Base-by-base conservation (phyloP, 495 filamentous ascomycete genomes). In the Cetradonia linearis region DNA sequence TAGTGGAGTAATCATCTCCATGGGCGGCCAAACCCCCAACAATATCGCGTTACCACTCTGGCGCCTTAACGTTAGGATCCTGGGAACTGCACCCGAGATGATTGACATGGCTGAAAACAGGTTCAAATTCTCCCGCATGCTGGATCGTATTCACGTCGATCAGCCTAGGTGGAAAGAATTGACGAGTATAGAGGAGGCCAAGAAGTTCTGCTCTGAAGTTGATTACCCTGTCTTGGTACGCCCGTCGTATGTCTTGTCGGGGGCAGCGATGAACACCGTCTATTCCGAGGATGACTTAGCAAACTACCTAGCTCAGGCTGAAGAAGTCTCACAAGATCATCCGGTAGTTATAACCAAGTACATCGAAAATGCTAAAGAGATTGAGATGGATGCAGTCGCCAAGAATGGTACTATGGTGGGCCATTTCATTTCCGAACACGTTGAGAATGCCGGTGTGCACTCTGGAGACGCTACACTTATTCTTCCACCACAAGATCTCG, bases 291-390 rank as follows among this genome's bases (percentile, higher is more conserved):
- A 88, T 65, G 93, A 97, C 63, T 80, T 98, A 40, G 91, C 89
- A 66, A 87, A 82, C 59, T 96, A 96, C 76, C 80, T 98, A 10
- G 83, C 89, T 70, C 89, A 93, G 68, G 93, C 93, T 31, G 85
- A 82, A 52, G 85, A 86, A 62, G 93, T 98, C 40, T 96, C 92
- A n/a, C 88, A 86, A 37, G 93, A 97, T 58, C 89, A 96, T 74
- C 93, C 93, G 18, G 93, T 97, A n/a, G 93, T 97, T 28, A 96
- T 98, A 68, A 96, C 88, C 59, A 96, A 98, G 76, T 98, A 96
- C 73, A 97, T 98, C 62, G 93, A 96, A 73, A 89, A 89, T 62
- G 91, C 91, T 23, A 87, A 95, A 78, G 93, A 98, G 74, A 96
- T 98, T 55, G 93, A 98, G 67, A 91, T 96, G 74, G 93, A 98